Conservation (phyloP, 2,329 filamentous ascomycete genomes). For the Daldinia eschscholtzii region DNA sequence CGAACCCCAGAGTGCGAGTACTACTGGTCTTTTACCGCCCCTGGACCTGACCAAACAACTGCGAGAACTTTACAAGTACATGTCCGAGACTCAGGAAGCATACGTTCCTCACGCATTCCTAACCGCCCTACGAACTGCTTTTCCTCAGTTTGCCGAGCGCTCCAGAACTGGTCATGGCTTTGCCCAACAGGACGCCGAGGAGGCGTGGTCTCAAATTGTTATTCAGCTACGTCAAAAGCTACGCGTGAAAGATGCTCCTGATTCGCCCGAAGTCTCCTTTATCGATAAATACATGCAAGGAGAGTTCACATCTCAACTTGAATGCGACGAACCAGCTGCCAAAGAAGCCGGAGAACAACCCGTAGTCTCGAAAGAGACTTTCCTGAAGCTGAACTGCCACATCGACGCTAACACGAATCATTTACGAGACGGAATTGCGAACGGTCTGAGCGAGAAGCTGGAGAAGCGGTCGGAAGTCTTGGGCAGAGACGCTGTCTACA, state of each 20-base stretch:
- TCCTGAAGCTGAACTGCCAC: constrained; percentile 96
- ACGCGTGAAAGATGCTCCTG: constrained; percentile 68
- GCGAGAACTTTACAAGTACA: constrained; percentile 86
- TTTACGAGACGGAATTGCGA: constrained; percentile 86
- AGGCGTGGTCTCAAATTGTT: constrained; percentile 97
- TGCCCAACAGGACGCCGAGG: constrained; percentile 98
- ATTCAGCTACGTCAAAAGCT: constrained; percentile 84
- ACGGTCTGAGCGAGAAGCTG: constrained; percentile 86
- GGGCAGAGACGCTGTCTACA: constrained; percentile 84
- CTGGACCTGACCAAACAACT: constrained; percentile 82
- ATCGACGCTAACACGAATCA: constrained; percentile 91
- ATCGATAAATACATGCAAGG: constrained; percentile 93
- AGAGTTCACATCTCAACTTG: constrained; percentile 80
- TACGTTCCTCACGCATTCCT: constrained; percentile 88
- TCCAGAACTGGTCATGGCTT: constrained; percentile 85
- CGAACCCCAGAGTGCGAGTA: constrained; percentile 48
- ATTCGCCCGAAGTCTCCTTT: constrained; percentile 73
- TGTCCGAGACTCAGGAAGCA: constrained; percentile 90
- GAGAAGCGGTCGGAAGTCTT: constrained; percentile 88
- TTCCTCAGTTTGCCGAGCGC: constrained; percentile 93
- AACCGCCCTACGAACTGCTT: constrained; percentile 79
- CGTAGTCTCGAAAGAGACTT: constrained; percentile 76
- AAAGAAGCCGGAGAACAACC: constrained; percentile 80
- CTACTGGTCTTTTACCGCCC: constrained; percentile 59
- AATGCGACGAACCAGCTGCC: constrained; percentile 85